Conservation (phyloP, 768 basidiomycete species). For the Pleurotus tuber-regium region DNA sequence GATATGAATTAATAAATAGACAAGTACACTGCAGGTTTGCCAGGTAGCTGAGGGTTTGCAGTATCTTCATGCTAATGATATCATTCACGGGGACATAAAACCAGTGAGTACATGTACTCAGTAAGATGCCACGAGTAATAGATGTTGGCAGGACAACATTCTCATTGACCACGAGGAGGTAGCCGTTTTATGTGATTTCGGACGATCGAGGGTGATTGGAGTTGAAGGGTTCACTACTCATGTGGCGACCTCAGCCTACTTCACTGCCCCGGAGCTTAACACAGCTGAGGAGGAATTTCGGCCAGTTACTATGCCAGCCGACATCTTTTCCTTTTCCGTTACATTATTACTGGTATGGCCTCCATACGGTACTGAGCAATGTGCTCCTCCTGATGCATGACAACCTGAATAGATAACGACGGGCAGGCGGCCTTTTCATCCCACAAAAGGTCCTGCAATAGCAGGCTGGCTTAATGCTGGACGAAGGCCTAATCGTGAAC, state of each 20-base stretch:
- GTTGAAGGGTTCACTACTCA: slow-evolving; percentile 15
- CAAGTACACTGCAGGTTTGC: slow-evolving; percentile 8
- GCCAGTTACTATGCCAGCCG: background rate
- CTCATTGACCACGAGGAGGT: slow-evolving; percentile 13
- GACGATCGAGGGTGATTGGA: slow-evolving; percentile 16
- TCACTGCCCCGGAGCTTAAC: slow-evolving; percentile 18
- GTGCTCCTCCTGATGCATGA: background rate
- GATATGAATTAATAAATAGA: no score
- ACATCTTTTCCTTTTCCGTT: background rate
- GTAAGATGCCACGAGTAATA: background rate
- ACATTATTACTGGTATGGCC: background rate
- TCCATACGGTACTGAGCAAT: background rate
- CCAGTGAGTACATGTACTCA: slow-evolving; percentile 11
- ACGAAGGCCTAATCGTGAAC: background rate
- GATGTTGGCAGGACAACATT: slow-evolving; percentile 11
- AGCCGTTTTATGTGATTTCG: slow-evolving; percentile 20
- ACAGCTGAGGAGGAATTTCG: background rate
- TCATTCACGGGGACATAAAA: slow-evolving; percentile 21
- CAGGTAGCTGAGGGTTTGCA: slow-evolving; percentile 15
- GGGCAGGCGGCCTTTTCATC: background rate
- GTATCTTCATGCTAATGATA: slow-evolving; percentile 17
- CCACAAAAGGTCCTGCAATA: background rate
- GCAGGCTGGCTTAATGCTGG: background rate
- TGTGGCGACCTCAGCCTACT: slow-evolving; percentile 11
- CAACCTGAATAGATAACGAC: background rate